Conservation (phyloP, 345 rosid genomes). For the Ceriops tagal region DNA sequence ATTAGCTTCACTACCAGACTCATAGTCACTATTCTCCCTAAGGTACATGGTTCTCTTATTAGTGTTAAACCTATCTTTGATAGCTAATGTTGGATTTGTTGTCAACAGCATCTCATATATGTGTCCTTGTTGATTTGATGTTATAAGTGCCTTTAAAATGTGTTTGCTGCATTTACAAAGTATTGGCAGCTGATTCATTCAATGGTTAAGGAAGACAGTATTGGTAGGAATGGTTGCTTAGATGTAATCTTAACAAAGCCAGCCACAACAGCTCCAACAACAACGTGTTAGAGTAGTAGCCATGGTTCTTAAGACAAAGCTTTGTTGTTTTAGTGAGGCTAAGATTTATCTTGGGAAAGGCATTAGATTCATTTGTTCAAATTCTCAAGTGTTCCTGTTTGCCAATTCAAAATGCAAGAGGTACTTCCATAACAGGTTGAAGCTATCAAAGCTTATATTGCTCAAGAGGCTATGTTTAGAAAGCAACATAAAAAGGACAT, state of each 20-base stretch:
- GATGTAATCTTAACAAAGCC: background rate
- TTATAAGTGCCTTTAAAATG: no score
- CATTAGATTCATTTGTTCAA: conserved; percentile 25
- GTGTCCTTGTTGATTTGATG: no score
- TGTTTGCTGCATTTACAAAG: no score
- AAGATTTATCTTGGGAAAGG: conserved; percentile 32
- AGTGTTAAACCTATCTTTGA: no score
- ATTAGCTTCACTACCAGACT: no score
- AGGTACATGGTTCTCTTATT: no score
- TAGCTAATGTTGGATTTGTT: no score
- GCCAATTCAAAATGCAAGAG: conserved; percentile 36
- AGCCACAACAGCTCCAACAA: background rate
- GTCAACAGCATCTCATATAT: no score
- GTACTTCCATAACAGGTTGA: conserved; percentile 34
- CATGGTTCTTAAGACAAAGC: conserved; percentile 30
- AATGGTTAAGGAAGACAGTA: no score
- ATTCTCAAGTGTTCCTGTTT: conserved; percentile 9
- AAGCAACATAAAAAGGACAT: conserved; percentile 38
- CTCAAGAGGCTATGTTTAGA: conserved; percentile 31
- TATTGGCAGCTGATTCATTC: no score
- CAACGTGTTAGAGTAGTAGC: background rate
- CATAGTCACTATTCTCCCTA: no score
- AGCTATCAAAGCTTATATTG: conserved; percentile 39
- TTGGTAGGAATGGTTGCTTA: no score
- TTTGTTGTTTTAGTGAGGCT: conserved; percentile 28